Base-by-base conservation (phyloP, 306 rosid species). In the Herpetospermum pedunculosum region DNA sequence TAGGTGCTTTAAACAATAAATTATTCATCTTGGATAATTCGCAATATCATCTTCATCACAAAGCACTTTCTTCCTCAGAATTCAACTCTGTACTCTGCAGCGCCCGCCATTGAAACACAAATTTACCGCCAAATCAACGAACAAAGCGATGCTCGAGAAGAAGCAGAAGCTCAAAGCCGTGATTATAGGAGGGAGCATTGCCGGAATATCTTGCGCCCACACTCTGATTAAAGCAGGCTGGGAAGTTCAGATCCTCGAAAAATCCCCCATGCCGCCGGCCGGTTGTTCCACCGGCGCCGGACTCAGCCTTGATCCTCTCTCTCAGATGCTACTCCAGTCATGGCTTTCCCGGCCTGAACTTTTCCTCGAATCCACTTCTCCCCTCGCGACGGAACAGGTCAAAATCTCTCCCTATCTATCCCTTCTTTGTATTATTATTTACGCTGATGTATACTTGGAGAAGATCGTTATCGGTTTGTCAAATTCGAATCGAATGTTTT, bases 201-300 rank as follows among this genome's bases (percentile, higher is more conserved):
- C 84, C 10, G 98, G 98, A 0, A 19, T 90, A 37, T 87, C 96
- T 43, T 76, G 78, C 69, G 91, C 96, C 0, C 88, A 84, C 81
- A 67, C 98, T 5, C 92, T 92, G 30, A 76, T 41, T 49, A 75
- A 49, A 57, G 88, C 91, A 9, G 96, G 95, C 26, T 92, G 95
- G 95, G 89, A 88, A 21, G 96, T 90, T 18, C 62, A 82, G 25
- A 84, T 90, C 52, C 74, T 92, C 29, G 96, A 92, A 83, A 90
- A 87, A 79, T 80, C 96, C 14, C 4, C 49, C 21, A 63, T 80
- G 7, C 83, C 89, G 40, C 78, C 87, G 19, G 76, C 83, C 3
- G 87, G 92, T 35, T 82, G 81, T 69, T 85, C 96, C 69, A 88
- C 98, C 29, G 98, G 98, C 41, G 98, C 96, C 8, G 98, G 98